Evolutionary conservation across 306 rosid species (phyloP).

Genomic region (Castanospermum australe): DNA sequence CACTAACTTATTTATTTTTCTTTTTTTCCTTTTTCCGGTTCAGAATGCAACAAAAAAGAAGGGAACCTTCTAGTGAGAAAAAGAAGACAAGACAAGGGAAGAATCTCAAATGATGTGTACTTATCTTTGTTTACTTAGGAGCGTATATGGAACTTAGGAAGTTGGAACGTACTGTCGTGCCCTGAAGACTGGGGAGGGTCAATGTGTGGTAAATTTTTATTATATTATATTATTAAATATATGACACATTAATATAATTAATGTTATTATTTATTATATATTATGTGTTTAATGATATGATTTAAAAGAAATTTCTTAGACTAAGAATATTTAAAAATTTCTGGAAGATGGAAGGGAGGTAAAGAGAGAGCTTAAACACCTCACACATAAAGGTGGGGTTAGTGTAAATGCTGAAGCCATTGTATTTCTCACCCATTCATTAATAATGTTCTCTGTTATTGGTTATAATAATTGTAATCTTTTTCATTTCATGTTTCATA

Average conservation of each 20-base stretch:
- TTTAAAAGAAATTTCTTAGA: too few relatives aligned
- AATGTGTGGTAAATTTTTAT: too few relatives aligned
- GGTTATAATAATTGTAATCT: neutral
- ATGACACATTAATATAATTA: too few relatives aligned
- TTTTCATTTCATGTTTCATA: neutral
- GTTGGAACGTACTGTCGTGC: neutral
- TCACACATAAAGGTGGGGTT: neutral
- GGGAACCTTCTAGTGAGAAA: neutral
- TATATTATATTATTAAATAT: too few relatives aligned
- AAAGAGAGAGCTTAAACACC: neutral
- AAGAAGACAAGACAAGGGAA: slow-evolving; percentile 6
- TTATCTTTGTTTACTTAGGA: neutral
- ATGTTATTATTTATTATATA: too few relatives aligned
- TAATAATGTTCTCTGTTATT: neutral
- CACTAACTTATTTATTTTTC: neutral
- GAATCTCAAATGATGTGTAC: slow-evolving; percentile 2
- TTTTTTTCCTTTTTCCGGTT: neutral
- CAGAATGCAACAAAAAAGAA: neutral
- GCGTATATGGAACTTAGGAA: neutral
- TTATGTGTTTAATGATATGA: too few relatives aligned
- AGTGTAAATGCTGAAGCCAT: neutral
- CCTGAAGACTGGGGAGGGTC: neutral
- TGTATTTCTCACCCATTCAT: neutral
- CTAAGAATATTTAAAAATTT: too few relatives aligned
- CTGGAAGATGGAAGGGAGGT: neutral